A percentile compares a stretch with the other conserved stretches of the same genome.
Evolutionary conservation across 2,329 filamentous ascomycete genomes (phyloP).

Genomic region (Penicillium sp.): DNA sequence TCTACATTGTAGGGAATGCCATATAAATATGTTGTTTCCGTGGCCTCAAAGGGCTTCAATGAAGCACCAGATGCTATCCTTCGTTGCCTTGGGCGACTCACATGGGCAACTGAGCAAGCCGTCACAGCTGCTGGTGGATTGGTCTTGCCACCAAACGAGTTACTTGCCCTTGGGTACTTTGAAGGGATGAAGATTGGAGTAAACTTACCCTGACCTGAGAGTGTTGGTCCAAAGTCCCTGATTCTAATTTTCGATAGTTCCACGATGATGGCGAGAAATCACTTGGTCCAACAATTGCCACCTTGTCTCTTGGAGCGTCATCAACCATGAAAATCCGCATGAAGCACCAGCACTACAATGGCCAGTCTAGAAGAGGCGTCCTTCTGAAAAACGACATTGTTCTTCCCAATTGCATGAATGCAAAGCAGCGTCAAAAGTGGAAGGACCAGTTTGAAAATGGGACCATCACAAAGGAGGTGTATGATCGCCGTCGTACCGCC

Average conservation of each 20-base stretch:
- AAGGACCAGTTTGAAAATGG: slow-evolving; percentile 19
- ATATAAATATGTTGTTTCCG: slow-evolving; percentile 59
- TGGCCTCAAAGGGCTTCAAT: slow-evolving; percentile 44
- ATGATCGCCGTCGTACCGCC: slow-evolving; percentile 25
- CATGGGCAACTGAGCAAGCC: slow-evolving; percentile 52
- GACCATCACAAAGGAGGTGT: slow-evolving; percentile 19
- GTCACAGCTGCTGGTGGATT: slow-evolving; percentile 27
- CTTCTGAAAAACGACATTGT: slow-evolving; percentile 31
- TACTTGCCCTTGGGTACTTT: slow-evolving; percentile 57
- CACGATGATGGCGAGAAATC: slow-evolving; percentile 61
- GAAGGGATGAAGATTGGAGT: slow-evolving; percentile 55
- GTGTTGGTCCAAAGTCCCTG: neutral
- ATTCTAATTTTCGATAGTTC: slow-evolving; percentile 36
- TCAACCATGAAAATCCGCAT: slow-evolving; percentile 57
- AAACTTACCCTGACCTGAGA: slow-evolving; percentile 11
- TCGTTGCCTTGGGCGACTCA: slow-evolving; percentile 50
- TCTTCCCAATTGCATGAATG: slow-evolving; percentile 30
- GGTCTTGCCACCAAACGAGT: slow-evolving; percentile 53
- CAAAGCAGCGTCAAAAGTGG: slow-evolving; percentile 23
- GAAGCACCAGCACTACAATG: slow-evolving; percentile 51
- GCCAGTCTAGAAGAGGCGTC: slow-evolving; percentile 13
- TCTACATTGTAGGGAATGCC: slow-evolving; percentile 50
- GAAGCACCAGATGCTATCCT: slow-evolving; percentile 45
- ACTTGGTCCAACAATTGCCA: slow-evolving; percentile 58
- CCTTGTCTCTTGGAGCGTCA: slow-evolving; percentile 53